Percentiles rank a stretch among this genome's conserved stretches.
phyloP scores from a whole-genome alignment of 441 rosid genomes.

The Adansonia grandidieri region DNA sequence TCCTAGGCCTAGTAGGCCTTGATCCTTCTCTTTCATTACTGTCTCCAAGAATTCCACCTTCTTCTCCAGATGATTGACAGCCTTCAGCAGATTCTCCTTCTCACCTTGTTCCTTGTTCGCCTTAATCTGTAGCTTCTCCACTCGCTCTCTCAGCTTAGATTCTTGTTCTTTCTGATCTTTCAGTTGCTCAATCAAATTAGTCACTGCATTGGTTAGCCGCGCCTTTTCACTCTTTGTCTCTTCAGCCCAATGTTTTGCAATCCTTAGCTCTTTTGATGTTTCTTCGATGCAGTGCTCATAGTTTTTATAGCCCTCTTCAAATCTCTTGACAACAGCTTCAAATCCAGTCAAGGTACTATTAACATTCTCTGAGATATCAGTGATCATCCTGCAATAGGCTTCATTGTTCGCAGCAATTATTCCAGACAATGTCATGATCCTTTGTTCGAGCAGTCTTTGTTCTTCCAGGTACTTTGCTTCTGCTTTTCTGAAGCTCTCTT shows the following conservation, averaged over 20 bases:
- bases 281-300: slow-evolving; percentile 44
- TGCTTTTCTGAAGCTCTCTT: slow-evolving; percentile 59
- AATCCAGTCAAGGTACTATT: slow-evolving; percentile 39
- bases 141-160: slow-evolving; percentile 40
- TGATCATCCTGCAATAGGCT: slow-evolving; percentile 52
- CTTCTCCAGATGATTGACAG: slow-evolving; percentile 44
- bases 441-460: slow-evolving; percentile 59
- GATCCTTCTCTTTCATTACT: slow-evolving; percentile 57
- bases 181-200: slow-evolving; percentile 42
- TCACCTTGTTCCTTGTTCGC: slow-evolving; percentile 52
- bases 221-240: slow-evolving; percentile 49
- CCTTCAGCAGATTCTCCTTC: slow-evolving; percentile 48
- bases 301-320: slow-evolving; percentile 44
- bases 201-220: slow-evolving; percentile 38
- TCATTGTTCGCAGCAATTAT: slow-evolving; percentile 42
- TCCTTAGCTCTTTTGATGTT: slow-evolving; percentile 45
- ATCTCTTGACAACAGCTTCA: slow-evolving; percentile 43
- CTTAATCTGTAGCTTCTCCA: slow-evolving; percentile 51
- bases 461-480: slow-evolving; percentile 72
- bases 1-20: slow-evolving; percentile 52
- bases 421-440: slow-evolving; percentile 41
- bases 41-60: slow-evolving; percentile 47
- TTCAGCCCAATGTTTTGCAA: slow-evolving; percentile 44
- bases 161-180: slow-evolving; percentile 45
- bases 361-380: slow-evolving; percentile 48